Percentiles rank a stretch among this genome's conserved stretches.
phyloP scores from a whole-genome alignment of 306 rosid species.

The Crotalaria pallida region DNA sequence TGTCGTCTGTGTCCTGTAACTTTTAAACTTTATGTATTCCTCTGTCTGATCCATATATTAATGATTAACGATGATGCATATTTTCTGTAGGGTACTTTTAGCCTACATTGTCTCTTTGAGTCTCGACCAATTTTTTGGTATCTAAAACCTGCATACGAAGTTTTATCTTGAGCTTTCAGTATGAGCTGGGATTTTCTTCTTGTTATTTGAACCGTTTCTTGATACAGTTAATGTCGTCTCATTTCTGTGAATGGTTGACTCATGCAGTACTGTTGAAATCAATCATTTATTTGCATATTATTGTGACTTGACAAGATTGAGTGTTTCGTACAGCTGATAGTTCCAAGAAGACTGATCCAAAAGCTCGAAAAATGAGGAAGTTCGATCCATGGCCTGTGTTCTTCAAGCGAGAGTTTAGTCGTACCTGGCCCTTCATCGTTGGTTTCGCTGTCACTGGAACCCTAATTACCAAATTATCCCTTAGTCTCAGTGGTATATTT shows the following conservation, averaged over 20 bases:
- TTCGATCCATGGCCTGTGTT: conserved; percentile 93
- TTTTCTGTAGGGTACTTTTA: background rate
- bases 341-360: conserved; percentile 48
- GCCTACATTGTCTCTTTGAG: background rate
- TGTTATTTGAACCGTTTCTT: background rate
- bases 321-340: conserved; percentile 39
- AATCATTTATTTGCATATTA: background rate
- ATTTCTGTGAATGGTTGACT: background rate
- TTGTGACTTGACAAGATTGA: background rate
- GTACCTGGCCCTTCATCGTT: conserved; percentile 84
- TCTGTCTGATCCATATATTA: too few relatives aligned
- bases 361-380: conserved; percentile 45
- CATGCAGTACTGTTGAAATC: background rate
- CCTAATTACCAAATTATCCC: conserved; percentile 62
- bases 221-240: background rate
- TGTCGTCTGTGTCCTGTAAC: too few relatives aligned
- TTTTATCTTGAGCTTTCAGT: background rate
- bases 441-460: conserved; percentile 79
- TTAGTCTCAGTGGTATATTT: conserved; percentile 56
- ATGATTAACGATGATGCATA: background rate
- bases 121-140: background rate
- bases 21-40: too few relatives aligned
- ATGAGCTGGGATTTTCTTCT: background rate
- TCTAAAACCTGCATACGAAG: background rate
- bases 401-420: conserved; percentile 83